phyloP scores from a whole-genome alignment of 116 monocot genomes.

The Trichopus zeylanicus region DNA sequence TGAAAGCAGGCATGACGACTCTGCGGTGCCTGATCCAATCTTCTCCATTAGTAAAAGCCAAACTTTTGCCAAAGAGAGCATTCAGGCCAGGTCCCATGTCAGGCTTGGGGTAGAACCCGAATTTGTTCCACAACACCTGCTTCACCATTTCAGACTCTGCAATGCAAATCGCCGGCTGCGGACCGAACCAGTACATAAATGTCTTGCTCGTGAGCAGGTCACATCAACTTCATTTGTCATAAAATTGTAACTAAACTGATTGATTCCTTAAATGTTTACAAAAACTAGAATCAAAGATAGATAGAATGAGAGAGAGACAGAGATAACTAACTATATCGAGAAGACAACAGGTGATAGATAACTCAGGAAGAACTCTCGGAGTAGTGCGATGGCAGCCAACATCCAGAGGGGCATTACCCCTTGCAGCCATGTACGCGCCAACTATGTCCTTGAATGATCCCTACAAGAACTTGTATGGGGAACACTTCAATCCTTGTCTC shows the following conservation, averaged over 20 bases:
- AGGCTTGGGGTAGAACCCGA: slow-evolving; percentile 36
- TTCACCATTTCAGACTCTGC: slow-evolving; percentile 39
- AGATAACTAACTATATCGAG: slow-evolving; percentile 14
- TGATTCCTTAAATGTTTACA: too few relatives aligned
- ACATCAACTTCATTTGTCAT: too few relatives aligned
- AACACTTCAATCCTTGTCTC: slow-evolving; percentile 37
- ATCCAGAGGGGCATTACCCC: slow-evolving; percentile 21
- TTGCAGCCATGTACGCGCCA: slow-evolving; percentile 13
- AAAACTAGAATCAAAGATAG: too few relatives aligned
- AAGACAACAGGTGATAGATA: slow-evolving; percentile 29
- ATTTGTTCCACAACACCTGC: slow-evolving; percentile 46
- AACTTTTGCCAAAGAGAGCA: slow-evolving; percentile 41
- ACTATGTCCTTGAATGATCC: slow-evolving; percentile 38
- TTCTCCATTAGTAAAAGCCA: slow-evolving; percentile 26
- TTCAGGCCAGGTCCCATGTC: not conserved
- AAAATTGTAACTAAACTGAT: too few relatives aligned
- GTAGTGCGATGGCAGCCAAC: slow-evolving; percentile 32
- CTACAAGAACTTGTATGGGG: slow-evolving; percentile 22
- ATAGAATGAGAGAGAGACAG: not conserved
- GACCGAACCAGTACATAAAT: slow-evolving; percentile 42
- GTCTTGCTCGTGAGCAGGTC: slow-evolving; percentile 33
- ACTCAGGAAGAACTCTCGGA: slow-evolving; percentile 35
- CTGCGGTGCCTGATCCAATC: slow-evolving; percentile 56
- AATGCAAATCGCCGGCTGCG: slow-evolving; percentile 26
- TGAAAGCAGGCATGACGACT: slow-evolving; percentile 54